Base-by-base conservation (phyloP, 352 stramenopile genomes). In the Phytophthora foliorum region DNA sequence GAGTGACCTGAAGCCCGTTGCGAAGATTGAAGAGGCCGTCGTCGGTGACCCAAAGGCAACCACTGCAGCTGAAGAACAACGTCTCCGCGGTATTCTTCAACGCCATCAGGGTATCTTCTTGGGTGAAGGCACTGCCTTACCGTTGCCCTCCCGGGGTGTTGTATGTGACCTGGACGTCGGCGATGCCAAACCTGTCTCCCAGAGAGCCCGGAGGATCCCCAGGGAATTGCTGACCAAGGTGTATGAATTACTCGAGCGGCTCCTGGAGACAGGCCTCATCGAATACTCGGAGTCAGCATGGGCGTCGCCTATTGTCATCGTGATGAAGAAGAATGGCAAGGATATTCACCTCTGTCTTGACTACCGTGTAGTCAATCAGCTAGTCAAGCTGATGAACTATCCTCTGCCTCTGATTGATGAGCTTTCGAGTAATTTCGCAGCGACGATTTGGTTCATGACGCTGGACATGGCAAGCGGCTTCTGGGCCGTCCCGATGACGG, bases 381-480 rank as follows among this genome's bases (percentile, higher is more conserved):
- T 71, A 11, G 57, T 58, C 16, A 71, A 67, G 34, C 31, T 74
- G 21, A 34, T 61, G 41, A 69, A 55, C 7, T 78, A 72, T 8
- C 65, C 70, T 0, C 25, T 77, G 0, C 54, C 58, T 0, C 31
- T 78, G 2, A 78, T 78, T 31, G 60, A 73, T 11, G 71, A 78
- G 11, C 24, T 73, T 0, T 51, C 75, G 32, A 64, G 58, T 11
- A 57, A 57, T 0, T 42, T 57, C 19, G 17, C 31, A 3, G 29
- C n/a, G 2, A 55, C 29, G 0, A 55, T 55, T 27, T 55, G 48
- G 29, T 55, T 55, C 10, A 57, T 57, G 31, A 57, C 31, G 3
- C 25, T 57, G 11, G 49, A 57, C 19, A 44, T 57, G 49, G 49
- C 49, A 2, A 57, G 49, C 3, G 31, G 49, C 0, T 57, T 57